phyloP scores from a whole-genome alignment of 192 early-diverging fungal genomes.

The Thamnidium elegans region DNA sequence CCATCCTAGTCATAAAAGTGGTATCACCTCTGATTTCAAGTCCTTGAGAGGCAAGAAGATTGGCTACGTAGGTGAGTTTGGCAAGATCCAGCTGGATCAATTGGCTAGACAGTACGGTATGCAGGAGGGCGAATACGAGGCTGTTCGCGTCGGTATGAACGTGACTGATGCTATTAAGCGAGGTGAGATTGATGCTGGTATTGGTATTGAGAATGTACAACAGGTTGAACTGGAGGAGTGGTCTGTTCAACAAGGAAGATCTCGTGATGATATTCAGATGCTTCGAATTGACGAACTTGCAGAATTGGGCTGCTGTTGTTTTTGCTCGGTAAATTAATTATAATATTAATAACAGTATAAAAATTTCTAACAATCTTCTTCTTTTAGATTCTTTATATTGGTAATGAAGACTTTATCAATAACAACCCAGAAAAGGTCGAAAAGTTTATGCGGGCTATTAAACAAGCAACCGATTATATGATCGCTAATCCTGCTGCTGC shows the following conservation, averaged over 20 bases:
- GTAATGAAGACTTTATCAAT: constrained; percentile 54
- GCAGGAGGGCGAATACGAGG: constrained; percentile 37
- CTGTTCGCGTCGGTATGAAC: constrained; percentile 69
- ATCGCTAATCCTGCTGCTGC: constrained; percentile 47
- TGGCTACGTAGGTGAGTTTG: constrained; percentile 66
- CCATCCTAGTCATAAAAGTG: constrained; percentile 47
- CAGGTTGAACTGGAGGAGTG: constrained; percentile 60
- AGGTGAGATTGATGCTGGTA: constrained; percentile 59
- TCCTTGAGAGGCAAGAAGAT: constrained; percentile 54
- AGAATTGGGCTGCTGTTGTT: constrained; percentile 63
- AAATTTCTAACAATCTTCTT: too few relatives aligned
- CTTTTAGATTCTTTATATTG: constrained; percentile 57
- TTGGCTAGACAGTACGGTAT: constrained; percentile 54
- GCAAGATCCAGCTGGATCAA: constrained; percentile 63
- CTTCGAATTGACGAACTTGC: constrained; percentile 65
- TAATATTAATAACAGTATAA: too few relatives aligned
- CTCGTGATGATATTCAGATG: constrained; percentile 54
- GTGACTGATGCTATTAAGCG: constrained; percentile 56
- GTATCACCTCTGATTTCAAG: constrained; percentile 59
- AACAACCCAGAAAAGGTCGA: constrained; percentile 56
- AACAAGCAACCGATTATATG: constrained; percentile 51
- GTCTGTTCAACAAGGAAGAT: constrained; percentile 46
- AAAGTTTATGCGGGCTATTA: constrained; percentile 53
- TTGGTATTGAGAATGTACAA: constrained; percentile 66
- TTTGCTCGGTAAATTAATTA: constrained; percentile 58